Percentiles rank a stretch among this genome's conserved stretches.
Conservation (phyloP, 2,329 filamentous ascomycete species). For the Bipolaris cookei region DNA sequence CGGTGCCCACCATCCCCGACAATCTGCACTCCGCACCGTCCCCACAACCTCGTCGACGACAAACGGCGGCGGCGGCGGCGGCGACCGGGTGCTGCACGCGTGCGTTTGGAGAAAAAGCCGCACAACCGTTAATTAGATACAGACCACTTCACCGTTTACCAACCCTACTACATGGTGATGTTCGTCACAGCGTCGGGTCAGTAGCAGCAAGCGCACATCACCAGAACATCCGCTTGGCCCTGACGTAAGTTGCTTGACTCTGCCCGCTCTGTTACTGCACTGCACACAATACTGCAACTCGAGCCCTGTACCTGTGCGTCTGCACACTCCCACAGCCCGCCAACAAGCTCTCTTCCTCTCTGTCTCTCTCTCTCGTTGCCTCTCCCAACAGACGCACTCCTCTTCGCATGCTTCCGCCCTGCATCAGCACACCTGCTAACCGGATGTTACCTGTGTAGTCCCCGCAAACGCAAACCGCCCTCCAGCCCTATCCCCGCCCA, state of each 20-base stretch:
- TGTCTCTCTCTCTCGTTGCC: too few species aligned
- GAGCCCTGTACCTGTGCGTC: not conserved
- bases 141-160: not conserved
- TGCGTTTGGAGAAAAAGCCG: not conserved
- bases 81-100: not conserved
- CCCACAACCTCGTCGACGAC: slow-evolving; percentile 4
- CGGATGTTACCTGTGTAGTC: slow-evolving; percentile 10
- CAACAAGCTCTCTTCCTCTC: not conserved
- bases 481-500: slow-evolving; percentile 5
- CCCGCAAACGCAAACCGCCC: slow-evolving; percentile 5
- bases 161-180: not conserved
- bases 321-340: not conserved
- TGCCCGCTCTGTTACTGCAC: not conserved
- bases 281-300: not conserved
- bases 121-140: not conserved
- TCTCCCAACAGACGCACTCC: slow-evolving; percentile 1
- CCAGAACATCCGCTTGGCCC: slow-evolving; percentile 8
- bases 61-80: not conserved
- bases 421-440: slow-evolving; percentile 18
- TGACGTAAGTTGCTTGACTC: slow-evolving; percentile 15
- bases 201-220: slow-evolving; percentile 9
- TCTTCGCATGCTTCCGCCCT: slow-evolving; percentile 14
- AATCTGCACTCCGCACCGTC: not conserved
- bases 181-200: not conserved
- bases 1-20: not conserved